These are phyloP conservation scores for Strombidium stylifer DNA, from an alignment of 73 alveolate species.

Conservation along the genomic window DNA sequence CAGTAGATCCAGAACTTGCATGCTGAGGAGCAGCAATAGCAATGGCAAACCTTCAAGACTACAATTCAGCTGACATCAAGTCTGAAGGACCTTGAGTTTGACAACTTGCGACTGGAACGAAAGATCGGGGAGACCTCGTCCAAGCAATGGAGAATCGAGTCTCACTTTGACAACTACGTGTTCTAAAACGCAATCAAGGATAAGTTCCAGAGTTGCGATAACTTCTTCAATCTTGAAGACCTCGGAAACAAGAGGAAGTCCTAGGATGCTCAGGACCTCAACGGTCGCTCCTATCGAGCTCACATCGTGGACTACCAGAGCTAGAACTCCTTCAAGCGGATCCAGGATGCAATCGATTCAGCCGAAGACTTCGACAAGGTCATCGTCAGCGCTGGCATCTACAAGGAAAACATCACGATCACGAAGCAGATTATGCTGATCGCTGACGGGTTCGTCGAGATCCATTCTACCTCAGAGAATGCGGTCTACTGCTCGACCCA, in stretches of 20 bases:
- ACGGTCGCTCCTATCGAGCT: too few species aligned
- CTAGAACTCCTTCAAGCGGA: slow-evolving; percentile 5
- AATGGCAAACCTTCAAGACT: too few species aligned
- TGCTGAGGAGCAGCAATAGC: too few species aligned
- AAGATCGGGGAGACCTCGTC: not conserved
- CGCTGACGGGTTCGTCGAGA: slow-evolving; percentile 35
- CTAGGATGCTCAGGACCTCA: too few species aligned
- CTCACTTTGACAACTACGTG: not conserved
- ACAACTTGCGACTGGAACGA: slow-evolving; percentile 2
- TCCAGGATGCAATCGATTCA: slow-evolving; percentile 33
- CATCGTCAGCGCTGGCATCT: slow-evolving; percentile 24
- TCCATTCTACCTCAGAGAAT: not conserved
- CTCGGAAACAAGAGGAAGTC: too few species aligned
- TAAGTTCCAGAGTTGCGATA: not conserved
- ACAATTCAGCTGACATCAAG: too few species aligned
- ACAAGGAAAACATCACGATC: slow-evolving; percentile 10
- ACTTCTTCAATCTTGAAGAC: not conserved
- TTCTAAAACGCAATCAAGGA: not conserved
- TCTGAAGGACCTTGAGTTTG: slow-evolving; percentile 13
- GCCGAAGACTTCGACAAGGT: slow-evolving; percentile 24
- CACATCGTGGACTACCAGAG: slow-evolving; percentile 30
- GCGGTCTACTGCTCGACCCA: slow-evolving; percentile 25
- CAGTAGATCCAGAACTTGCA: too few species aligned
- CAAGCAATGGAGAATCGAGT: slow-evolving; percentile 21
- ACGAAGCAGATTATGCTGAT: slow-evolving; percentile 4